Evolutionary conservation across 75 land plant genomes (phyloP).

Genomic region (Isoetes taiwanensis): DNA sequence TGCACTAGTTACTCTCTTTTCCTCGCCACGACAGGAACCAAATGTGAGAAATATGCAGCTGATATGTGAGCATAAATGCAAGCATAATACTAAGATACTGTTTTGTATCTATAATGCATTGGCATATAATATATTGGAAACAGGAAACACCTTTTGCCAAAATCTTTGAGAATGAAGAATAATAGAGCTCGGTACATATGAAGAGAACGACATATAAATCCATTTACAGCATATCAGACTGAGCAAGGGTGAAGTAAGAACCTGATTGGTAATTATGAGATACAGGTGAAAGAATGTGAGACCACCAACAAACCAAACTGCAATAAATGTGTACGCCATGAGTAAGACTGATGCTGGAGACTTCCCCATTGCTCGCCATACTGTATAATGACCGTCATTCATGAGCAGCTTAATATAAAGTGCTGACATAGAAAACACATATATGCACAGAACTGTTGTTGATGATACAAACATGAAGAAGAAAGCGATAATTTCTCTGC

Average conservation of each 20-base stretch:
- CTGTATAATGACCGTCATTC: slow-evolving; percentile 43
- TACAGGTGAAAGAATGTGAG: slow-evolving; percentile 72
- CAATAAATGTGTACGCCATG: slow-evolving; percentile 59
- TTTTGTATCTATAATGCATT: no score
- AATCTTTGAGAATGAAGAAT: no score
- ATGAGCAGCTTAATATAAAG: slow-evolving; percentile 61
- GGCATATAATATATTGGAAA: no score
- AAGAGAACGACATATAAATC: no score
- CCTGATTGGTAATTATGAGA: slow-evolving; percentile 72
- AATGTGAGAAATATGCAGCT: no score
- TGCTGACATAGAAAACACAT: slow-evolving; percentile 62
- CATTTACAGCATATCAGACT: neutral
- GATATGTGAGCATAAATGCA: no score
- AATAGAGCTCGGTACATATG: no score
- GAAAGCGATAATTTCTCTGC: slow-evolving; percentile 79
- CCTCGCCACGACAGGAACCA: no score
- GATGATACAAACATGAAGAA: slow-evolving; percentile 72
- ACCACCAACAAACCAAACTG: slow-evolving; percentile 87
- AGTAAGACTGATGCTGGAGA: slow-evolving; percentile 66
- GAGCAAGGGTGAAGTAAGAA: slow-evolving; percentile 10
- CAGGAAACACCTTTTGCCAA: no score
- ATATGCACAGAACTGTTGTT: slow-evolving; percentile 61
- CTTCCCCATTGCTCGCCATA: slow-evolving; percentile 58
- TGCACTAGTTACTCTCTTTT: no score
- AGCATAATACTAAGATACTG: no score